Conservation (phyloP, 163 green algal species). For the Trebouxiophyceae sp. region DNA sequence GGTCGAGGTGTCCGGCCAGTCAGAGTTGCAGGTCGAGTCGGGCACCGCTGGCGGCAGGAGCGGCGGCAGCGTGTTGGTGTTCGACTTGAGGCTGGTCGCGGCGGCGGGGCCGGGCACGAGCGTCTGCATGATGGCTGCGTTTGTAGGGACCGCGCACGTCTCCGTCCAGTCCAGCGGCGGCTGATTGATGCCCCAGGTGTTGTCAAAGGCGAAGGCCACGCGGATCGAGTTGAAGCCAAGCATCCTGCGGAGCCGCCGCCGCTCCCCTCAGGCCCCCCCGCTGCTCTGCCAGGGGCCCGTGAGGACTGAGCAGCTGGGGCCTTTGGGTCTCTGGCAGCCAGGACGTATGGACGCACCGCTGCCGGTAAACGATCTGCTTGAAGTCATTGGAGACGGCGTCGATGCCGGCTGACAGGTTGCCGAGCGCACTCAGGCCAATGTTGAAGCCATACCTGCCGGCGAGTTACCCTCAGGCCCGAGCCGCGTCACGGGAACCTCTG, state of each 20-base stretch:
- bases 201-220: conserved; percentile 13
- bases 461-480: background rate
- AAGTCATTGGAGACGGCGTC: background rate
- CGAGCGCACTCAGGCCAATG: background rate
- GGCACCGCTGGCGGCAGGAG: background rate
- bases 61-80: background rate
- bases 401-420: background rate
- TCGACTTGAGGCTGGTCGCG: background rate
- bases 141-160: background rate
- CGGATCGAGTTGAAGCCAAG: conserved; percentile 22
- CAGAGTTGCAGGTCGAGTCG: conserved; percentile 8
- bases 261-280: conserved; percentile 1
- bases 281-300: too few species aligned
- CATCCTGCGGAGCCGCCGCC: conserved; percentile 6
- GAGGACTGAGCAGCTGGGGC: too few species aligned
- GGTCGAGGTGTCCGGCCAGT: conserved; percentile 3
- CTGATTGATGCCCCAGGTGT: background rate
- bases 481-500: background rate
- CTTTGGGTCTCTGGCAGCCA: background rate
- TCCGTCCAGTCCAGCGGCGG: background rate
- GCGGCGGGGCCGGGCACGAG: background rate
- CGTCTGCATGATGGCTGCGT: background rate
- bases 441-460: background rate
- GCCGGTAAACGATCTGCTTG: background rate
- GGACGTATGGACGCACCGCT: too few species aligned